These are phyloP conservation scores for Solanum bulbocastanum DNA, from an alignment of 257 asterid genomes.

Conservation along the genomic window DNA sequence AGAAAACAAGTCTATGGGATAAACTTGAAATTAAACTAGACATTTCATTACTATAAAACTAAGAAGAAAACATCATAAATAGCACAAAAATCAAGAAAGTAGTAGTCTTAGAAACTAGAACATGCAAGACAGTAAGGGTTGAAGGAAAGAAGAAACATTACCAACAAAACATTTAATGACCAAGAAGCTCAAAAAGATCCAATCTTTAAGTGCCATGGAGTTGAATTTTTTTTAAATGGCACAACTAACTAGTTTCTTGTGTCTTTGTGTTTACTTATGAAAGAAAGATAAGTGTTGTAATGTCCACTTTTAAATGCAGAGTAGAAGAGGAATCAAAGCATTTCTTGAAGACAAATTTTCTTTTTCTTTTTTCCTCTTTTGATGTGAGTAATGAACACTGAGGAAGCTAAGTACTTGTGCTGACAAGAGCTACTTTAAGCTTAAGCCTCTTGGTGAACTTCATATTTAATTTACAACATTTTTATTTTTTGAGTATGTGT, in stretches of 20 bases:
- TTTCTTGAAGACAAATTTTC: conserved; percentile 32
- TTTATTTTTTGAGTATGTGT: not conserved
- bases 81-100: not conserved
- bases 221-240: not conserved
- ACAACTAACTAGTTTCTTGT: not conserved
- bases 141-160: not conserved
- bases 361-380: conserved; percentile 1
- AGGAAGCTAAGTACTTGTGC: conserved; percentile 19
- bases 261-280: not conserved
- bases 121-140: not conserved
- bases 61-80: not conserved
- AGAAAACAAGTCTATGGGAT: not conserved
- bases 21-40: not conserved
- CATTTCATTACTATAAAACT: not conserved
- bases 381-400: conserved; percentile 8
- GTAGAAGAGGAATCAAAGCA: conserved; percentile 17
- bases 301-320: not conserved
- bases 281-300: not conserved
- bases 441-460: not conserved
- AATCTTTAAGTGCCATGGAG: not conserved
- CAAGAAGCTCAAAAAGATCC: conserved; percentile 13
- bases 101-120: not conserved
- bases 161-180: conserved; percentile 16
- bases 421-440: not conserved
- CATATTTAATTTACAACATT: not conserved